Conservation (phyloP, 805 yeast genomes). For the Hanseniaspora mollemarum region DNA sequence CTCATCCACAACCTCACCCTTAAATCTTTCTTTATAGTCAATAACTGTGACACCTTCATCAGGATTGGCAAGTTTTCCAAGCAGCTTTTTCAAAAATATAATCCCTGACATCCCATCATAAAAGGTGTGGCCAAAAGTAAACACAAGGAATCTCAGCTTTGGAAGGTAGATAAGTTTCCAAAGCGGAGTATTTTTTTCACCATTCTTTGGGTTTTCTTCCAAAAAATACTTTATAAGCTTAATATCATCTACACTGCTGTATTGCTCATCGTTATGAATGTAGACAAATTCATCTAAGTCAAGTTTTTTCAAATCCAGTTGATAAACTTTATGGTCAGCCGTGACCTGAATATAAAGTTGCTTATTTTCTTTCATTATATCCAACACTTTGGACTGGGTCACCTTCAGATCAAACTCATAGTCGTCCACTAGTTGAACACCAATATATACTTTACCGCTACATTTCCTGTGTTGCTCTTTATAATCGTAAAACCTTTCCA, state of each 20-base stretch:
- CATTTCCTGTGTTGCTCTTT: constrained; percentile 9
- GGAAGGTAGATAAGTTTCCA: constrained; percentile 12
- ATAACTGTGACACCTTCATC: neutral
- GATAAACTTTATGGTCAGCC: neutral
- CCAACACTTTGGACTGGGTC: neutral
- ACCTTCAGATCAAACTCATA: neutral
- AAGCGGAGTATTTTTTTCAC: neutral
- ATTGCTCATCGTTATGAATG: neutral
- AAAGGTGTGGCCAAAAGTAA: constrained; percentile 14
- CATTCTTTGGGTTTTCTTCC: neutral
- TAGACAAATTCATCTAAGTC: constrained; percentile 3
- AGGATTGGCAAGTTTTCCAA: neutral
- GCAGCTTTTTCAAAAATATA: neutral
- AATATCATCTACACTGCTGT: neutral
- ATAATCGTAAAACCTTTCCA: constrained; percentile 9
- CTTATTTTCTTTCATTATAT: constrained; percentile 3
- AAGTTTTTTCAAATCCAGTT: neutral
- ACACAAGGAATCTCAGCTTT: constrained; percentile 7
- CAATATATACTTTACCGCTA: constrained; percentile 13
- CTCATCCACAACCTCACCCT: neutral
- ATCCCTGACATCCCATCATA: constrained; percentile 15
- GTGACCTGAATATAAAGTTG: constrained; percentile 5
- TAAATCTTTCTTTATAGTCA: neutral
- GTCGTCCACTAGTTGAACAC: neutral
- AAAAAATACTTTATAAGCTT: neutral